phyloP scores from a whole-genome alignment of 2,329 filamentous ascomycete genomes.

The Epichloe typhina region DNA sequence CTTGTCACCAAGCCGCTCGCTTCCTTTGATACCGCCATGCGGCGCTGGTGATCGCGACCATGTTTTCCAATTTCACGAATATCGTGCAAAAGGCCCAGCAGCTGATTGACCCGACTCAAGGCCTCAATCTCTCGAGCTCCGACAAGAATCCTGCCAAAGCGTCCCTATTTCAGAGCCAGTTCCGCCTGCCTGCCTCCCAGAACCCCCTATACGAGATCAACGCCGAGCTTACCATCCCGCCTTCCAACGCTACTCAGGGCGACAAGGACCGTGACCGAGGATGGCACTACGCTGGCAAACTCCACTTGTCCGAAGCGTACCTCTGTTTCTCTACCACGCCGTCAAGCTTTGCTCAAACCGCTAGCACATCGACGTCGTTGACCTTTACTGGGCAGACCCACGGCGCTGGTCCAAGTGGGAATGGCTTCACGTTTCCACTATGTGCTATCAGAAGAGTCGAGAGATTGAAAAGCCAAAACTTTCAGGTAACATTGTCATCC shows the following conservation, averaged over 20 bases:
- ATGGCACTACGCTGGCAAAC: slow-evolving; percentile 81
- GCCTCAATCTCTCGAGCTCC: slow-evolving; percentile 56
- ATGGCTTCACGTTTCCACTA: slow-evolving; percentile 89
- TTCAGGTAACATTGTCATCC: slow-evolving; percentile 37
- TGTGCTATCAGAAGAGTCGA: slow-evolving; percentile 88
- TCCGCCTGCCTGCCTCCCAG: slow-evolving; percentile 84
- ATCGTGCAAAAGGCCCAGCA: slow-evolving; percentile 94
- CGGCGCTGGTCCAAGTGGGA: slow-evolving; percentile 81
- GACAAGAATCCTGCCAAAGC: slow-evolving; percentile 82
- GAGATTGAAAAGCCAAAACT: slow-evolving; percentile 81
- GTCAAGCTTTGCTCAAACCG: slow-evolving; percentile 70
- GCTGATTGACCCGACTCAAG: slow-evolving; percentile 79
- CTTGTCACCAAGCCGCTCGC: slow-evolving; percentile 3
- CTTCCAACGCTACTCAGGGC: slow-evolving; percentile 54
- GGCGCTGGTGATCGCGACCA: slow-evolving; percentile 30
- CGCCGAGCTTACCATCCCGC: slow-evolving; percentile 81
- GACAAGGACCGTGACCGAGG: slow-evolving; percentile 61
- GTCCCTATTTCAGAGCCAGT: slow-evolving; percentile 87
- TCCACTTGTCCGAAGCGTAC: slow-evolving; percentile 88
- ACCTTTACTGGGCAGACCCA: slow-evolving; percentile 87
- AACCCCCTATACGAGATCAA: slow-evolving; percentile 93
- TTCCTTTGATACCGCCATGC: slow-evolving; percentile 20
- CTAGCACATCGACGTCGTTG: slow-evolving; percentile 67
- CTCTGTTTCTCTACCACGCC: slow-evolving; percentile 94
- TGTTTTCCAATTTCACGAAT: slow-evolving; percentile 53